Evolutionary conservation across 2,329 filamentous ascomycete genomes (phyloP), one percentile per base, ranked within the genome.

Genomic region (Exophiala oligosperma): DNA sequence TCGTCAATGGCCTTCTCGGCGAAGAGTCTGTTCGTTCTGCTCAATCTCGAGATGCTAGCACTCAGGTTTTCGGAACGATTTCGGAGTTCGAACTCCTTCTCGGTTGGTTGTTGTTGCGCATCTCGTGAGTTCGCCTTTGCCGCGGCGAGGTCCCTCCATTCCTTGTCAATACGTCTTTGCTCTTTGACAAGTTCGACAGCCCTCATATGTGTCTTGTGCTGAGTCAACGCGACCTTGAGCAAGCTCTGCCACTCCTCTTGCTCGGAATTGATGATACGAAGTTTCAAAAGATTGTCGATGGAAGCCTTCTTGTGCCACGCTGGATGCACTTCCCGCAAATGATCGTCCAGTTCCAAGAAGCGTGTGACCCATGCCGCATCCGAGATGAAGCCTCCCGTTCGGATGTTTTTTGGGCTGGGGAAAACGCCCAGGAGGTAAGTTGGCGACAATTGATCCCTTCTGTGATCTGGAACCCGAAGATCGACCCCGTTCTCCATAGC

Each of bases 1-100:
- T 67, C 65, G 51, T 68, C 66, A 35, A 65, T 58, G 17, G 55
- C 62, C 44, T 66, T 67, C 28, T 61, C 41, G 14, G 57, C 56
- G n/a, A 54, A 57, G 32, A 55, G 24, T 32, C 59, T 54, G 52
- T 60, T 58, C 14, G 55, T 63, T 26, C 51, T 48, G 32, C 37
- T 52, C 41, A 59, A 17, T 14, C 54, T 52, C 11, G 49, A 40
- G 38, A 62, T 40, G 14, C 55, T 40, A 5, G 43, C 14, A 6
- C 54, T 32, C 21, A 59, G 52, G 3, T 48, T 47, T 14, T 53
- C 58, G 11, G 54, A 57, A 4, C 40, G 50, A 1, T 24, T 9
- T 29, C 51, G 49, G 4, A 64, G 35, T n/a, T 40, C 14, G 35
- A 23, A 23, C 49, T 60, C 51, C 5, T 44, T 21, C 11, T 43